Percentiles rank a stretch among this genome's conserved stretches.
phyloP scores from a whole-genome alignment of 306 rosid species.

The Hippophae tibetana region DNA sequence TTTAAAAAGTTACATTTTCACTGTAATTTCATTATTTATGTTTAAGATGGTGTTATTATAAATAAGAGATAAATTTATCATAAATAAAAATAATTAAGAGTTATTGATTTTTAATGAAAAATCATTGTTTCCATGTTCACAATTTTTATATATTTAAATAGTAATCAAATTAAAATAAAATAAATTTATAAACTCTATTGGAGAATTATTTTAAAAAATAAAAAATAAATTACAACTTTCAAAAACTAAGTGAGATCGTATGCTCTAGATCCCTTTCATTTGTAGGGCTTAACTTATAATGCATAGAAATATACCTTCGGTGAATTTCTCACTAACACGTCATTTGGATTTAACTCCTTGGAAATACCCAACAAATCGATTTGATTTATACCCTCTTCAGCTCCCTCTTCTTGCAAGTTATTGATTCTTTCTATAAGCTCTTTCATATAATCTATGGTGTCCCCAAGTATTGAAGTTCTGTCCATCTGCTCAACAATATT shows the following conservation, averaged over 20 bases:
- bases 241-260: too few species aligned
- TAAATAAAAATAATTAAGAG: background rate
- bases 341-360: slow-evolving; percentile 61
- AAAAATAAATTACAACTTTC: too few species aligned
- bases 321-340: slow-evolving; percentile 61
- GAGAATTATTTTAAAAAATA: too few species aligned
- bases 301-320: slow-evolving; percentile 56
- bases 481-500: slow-evolving; percentile 54
- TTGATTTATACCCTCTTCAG: slow-evolving; percentile 39
- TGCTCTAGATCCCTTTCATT: too few species aligned
- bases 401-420: slow-evolving; percentile 65
- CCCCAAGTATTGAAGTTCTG: slow-evolving; percentile 97
- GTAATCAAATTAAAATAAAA: too few species aligned
- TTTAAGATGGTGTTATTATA: too few species aligned
- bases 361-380: slow-evolving; percentile 40
- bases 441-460: slow-evolving; percentile 91
- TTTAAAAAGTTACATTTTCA: too few species aligned
- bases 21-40: too few species aligned
- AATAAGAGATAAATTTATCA: too few species aligned
- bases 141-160: too few species aligned
- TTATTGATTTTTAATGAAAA: background rate
- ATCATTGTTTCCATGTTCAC: too few species aligned
- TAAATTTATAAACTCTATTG: too few species aligned
- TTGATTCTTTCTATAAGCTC: slow-evolving; percentile 83
- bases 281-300: background rate